These are phyloP conservation scores for Hanseniaspora valbyensis DNA, from an alignment of 805 yeast species.

Conservation along the genomic window DNA sequence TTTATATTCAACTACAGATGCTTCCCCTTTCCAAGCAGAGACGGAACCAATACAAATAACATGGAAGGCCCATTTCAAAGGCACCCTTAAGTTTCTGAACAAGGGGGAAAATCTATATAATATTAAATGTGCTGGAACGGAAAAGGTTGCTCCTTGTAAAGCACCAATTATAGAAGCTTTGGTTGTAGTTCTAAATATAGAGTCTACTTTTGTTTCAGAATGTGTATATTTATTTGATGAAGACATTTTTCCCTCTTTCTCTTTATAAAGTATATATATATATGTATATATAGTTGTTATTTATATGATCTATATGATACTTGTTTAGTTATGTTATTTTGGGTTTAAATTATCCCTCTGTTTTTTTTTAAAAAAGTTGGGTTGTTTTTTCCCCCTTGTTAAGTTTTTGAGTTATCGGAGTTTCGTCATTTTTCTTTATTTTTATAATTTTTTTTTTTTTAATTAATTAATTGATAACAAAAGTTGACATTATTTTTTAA, in stretches of 20 bases:
- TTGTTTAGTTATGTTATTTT: neutral
- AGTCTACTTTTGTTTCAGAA: constrained; percentile 1
- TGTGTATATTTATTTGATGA: constrained; percentile 10
- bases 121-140: constrained; percentile 29
- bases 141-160: constrained; percentile 33
- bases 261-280: too few species aligned
- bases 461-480: too few species aligned
- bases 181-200: constrained; percentile 23
- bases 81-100: constrained; percentile 32
- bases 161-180: constrained; percentile 35
- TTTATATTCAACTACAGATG: constrained; percentile 31
- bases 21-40: constrained; percentile 35
- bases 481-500: too few species aligned
- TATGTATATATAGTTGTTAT: too few species aligned
- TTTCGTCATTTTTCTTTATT: too few species aligned
- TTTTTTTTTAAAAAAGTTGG: too few species aligned
- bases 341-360: too few species aligned
- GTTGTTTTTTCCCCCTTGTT: too few species aligned
- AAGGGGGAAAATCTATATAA: constrained; percentile 30
- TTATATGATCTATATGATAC: too few species aligned
- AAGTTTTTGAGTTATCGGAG: too few species aligned
- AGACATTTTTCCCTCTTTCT: too few species aligned
- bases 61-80: constrained; percentile 34
- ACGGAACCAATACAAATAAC: constrained; percentile 35
- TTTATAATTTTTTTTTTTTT: too few species aligned